Base-by-base conservation (phyloP, 1,284 basidiomycete genomes). In the Leccinum cinnamomeum region DNA sequence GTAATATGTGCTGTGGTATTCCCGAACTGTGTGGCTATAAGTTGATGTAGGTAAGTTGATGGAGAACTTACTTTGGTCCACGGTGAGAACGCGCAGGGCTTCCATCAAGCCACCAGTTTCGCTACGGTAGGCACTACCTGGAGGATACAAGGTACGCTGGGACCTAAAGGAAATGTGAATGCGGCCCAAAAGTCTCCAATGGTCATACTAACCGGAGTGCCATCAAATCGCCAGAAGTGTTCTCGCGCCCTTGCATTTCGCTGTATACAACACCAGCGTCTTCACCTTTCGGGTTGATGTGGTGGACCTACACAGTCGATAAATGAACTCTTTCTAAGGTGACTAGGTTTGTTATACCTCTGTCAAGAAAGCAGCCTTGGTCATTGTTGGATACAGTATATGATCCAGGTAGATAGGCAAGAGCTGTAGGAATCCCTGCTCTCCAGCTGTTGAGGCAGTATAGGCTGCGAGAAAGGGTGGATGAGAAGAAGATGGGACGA, bases 231-330 rank as follows among this genome's bases (percentile, higher is more conserved):
- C 87, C 89, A 0, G 92, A 86, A 5, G 92, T 94, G 72, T 98
- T 98, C 79, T 99, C 92, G 56, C 97, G 85, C 1, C 95, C 97
- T 79, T 99, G 97, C 97, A 99, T 99, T 79, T 97, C 93, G 69
- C 91, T 94, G 76, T 96, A 98, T 30, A 99, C 97, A 3, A 99
- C 97, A 54, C 97, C 97, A 10, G 94, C 92, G 72, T 99, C 89
- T 70, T 97, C 88, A 5, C 94, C 97, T 71, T 93, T 87, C 10
- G 85, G 84, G 75, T 98, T 92, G 70, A 98, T 88, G 76, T 98
- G 96, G 75, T 96, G 93, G 16, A 96, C 92, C 90, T 92, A 66
- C 30, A 35, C 57, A 16, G 39, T 35, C 63, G 51, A 59, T 37
- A 57, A 58, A 16, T 37, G 33, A 46, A 37, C 10, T 41, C 30